These are phyloP conservation scores for Gracilaria vermiculophylla DNA, from an alignment of 23 red algal genomes.

Conservation along the genomic window DNA sequence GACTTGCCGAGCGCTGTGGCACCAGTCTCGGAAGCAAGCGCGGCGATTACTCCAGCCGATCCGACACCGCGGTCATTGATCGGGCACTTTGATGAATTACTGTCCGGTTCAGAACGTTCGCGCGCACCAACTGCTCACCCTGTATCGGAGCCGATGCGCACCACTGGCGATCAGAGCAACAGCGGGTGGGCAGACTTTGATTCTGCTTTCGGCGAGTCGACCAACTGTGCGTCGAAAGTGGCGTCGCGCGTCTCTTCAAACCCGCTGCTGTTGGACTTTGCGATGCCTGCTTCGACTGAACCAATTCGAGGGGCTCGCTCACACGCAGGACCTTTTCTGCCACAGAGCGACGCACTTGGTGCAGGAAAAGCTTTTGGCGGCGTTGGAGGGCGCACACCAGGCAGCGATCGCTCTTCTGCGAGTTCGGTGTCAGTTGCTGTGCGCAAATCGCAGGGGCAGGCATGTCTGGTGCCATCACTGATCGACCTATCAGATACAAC, in stretches of 20 bases:
- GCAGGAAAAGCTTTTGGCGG: not conserved
- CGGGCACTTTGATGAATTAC: not conserved
- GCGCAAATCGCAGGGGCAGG: not conserved
- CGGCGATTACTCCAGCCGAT: too few relatives aligned
- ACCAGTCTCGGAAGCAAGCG: too few relatives aligned
- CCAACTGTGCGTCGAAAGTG: not conserved
- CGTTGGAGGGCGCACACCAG: not conserved
- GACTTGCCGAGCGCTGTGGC: not conserved
- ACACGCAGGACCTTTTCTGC: not conserved
- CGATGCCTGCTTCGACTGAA: not conserved
- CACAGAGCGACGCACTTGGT: not conserved
- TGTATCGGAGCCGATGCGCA: not conserved
- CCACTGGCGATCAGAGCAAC: not conserved
- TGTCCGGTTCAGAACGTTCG: not conserved
- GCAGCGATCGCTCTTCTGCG: not conserved
- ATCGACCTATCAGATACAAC: conserved; percentile 22
- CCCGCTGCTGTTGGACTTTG: not conserved
- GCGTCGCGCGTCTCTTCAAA: not conserved
- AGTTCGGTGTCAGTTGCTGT: not conserved
- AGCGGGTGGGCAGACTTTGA: conserved; percentile 54
- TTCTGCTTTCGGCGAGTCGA: conserved; percentile 22
- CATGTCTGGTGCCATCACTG: not conserved
- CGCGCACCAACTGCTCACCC: not conserved
- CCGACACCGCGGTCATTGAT: not conserved
- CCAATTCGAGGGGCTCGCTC: not conserved